These are phyloP conservation scores for Trichoderma reesei DNA, from an alignment of 495 filamentous ascomycete species.

Conservation along the genomic window DNA sequence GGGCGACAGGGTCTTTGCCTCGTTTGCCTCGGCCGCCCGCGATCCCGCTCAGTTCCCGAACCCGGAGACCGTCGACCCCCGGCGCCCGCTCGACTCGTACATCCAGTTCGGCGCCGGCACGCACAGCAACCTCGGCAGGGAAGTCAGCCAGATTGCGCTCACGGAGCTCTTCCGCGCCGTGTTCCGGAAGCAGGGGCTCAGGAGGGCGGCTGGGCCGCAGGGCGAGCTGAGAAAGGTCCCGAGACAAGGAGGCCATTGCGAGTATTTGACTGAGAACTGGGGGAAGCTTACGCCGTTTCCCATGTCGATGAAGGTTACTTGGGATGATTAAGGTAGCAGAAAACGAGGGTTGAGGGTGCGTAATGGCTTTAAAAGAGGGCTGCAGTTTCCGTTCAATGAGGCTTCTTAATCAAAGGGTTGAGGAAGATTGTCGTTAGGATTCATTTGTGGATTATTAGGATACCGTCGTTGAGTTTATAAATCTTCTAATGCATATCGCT, in stretches of 20 bases:
- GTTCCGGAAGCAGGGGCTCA: constrained; percentile 52
- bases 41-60: constrained; percentile 60
- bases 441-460: too few relatives aligned
- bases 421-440: too few relatives aligned
- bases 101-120: constrained; percentile 56
- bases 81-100: constrained; percentile 59
- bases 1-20: constrained; percentile 32
- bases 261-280: constrained; percentile 69
- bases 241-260: constrained; percentile 46
- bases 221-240: constrained; percentile 66
- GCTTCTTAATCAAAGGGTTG: too few relatives aligned
- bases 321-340: constrained; percentile 31
- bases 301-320: constrained; percentile 50
- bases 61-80: constrained; percentile 52
- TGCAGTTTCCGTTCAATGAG: too few relatives aligned
- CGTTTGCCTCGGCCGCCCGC: constrained; percentile 49
- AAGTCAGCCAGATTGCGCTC: constrained; percentile 52
- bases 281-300: constrained; percentile 66
- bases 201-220: constrained; percentile 56
- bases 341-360: constrained; percentile 6
- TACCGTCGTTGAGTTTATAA: too few relatives aligned
- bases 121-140: constrained; percentile 51
- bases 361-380: neutral
- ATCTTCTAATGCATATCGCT: too few relatives aligned
- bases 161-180: constrained; percentile 59